phyloP scores from a whole-genome alignment of 305 asterid species.

The Euphrasia arctica region DNA sequence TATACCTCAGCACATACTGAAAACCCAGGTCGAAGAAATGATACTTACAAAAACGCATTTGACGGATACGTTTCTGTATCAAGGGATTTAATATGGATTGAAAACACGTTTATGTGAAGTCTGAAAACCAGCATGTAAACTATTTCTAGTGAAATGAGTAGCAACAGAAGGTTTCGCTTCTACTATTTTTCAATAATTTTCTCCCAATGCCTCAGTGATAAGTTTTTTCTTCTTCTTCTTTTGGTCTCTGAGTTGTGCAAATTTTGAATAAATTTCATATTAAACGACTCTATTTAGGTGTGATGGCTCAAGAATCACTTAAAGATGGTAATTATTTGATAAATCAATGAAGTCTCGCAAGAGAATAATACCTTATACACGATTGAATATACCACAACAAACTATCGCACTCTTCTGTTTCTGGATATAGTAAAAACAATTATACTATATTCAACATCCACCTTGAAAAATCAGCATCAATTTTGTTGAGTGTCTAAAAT shows the following conservation, averaged over 20 bases:
- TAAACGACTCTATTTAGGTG: too few species aligned
- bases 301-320: not conserved
- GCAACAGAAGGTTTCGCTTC: not conserved
- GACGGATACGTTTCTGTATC: too few species aligned
- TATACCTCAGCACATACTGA: too few species aligned
- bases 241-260: not conserved
- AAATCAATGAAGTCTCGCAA: not conserved
- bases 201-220: not conserved
- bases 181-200: slow-evolving; percentile 4
- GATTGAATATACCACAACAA: not conserved
- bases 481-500: not conserved
- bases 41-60: too few species aligned
- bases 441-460: slow-evolving; percentile 12
- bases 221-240: slow-evolving; percentile 1
- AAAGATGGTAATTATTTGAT: not conserved
- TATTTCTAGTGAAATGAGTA: not conserved
- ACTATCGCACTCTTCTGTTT: slow-evolving; percentile 10
- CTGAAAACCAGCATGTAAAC: slow-evolving; percentile 15
- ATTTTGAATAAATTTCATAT: not conserved
- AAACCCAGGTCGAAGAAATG: too few species aligned
- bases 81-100: too few species aligned
- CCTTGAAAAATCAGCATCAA: slow-evolving; percentile 14
- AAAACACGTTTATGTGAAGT: not conserved
- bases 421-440: slow-evolving; percentile 3
- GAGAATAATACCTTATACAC: not conserved